phyloP scores from a whole-genome alignment of 257 asterid genomes.

The Orobanche coerulescens region DNA sequence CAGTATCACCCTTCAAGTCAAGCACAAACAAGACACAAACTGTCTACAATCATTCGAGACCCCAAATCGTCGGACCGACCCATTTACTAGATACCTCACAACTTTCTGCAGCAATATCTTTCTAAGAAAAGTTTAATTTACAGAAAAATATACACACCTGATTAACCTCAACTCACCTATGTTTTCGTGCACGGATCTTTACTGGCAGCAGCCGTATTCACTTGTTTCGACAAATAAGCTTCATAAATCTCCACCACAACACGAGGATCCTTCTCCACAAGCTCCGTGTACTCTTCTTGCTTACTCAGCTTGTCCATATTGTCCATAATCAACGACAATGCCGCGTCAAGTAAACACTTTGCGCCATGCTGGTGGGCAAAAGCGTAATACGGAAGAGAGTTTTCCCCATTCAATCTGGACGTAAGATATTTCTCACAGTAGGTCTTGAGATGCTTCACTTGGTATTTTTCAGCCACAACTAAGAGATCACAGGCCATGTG shows the following conservation, averaged over 20 bases:
- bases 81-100: no score
- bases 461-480: conserved; percentile 73
- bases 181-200: conserved; percentile 33
- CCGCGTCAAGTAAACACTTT: conserved; percentile 55
- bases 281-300: conserved; percentile 63
- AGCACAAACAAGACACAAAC: no score
- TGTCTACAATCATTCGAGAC: no score
- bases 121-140: no score
- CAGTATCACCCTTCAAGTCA: no score
- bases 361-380: conserved; percentile 76
- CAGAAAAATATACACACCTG: no score
- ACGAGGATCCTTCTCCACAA: conserved; percentile 80
- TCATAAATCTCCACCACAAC: conserved; percentile 70
- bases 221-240: conserved; percentile 67
- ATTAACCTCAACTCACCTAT: no score
- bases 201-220: conserved; percentile 67
- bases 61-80: no score
- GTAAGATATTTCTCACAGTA: conserved; percentile 70
- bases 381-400: conserved; percentile 61
- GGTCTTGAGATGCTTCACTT: conserved; percentile 72
- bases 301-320: conserved; percentile 67
- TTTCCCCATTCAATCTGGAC: conserved; percentile 64
- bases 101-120: no score
- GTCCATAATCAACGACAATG: conserved; percentile 58
- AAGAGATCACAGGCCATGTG: conserved; percentile 75